A percentile compares a stretch with the other conserved stretches of the same genome.
These are phyloP conservation scores for Diatrype stigma DNA, from an alignment of 2,329 filamentous ascomycete species.

Conservation along the genomic window DNA sequence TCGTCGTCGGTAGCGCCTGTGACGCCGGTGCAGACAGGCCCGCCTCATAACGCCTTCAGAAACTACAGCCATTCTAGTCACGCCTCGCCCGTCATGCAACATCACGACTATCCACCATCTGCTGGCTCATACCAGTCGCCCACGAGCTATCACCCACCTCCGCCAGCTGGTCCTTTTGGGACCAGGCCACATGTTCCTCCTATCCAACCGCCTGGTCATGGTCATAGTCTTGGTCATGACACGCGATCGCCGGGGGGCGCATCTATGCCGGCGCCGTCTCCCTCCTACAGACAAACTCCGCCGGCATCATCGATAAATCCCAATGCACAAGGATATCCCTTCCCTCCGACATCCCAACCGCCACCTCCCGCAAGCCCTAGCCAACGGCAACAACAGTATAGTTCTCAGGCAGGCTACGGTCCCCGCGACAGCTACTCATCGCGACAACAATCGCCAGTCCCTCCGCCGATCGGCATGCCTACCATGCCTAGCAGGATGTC, in stretches of 20 bases:
- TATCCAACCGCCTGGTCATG: constrained; percentile 36
- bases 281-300: constrained; percentile 46
- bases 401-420: constrained; percentile 37
- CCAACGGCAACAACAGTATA: constrained; percentile 50
- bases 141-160: constrained; percentile 25
- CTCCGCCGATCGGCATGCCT: constrained; percentile 28
- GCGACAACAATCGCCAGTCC: constrained; percentile 29
- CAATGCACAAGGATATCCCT: constrained; percentile 44
- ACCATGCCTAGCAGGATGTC: constrained; percentile 11
- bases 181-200: constrained; percentile 29
- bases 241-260: constrained; percentile 45
- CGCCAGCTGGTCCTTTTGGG: constrained; percentile 36
- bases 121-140: constrained; percentile 36
- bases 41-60: constrained; percentile 42
- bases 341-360: constrained; percentile 36
- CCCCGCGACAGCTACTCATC: constrained; percentile 40
- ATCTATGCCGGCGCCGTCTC: constrained; percentile 39
- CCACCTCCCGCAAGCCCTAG: constrained; percentile 45
- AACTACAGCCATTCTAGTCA: constrained; percentile 47
- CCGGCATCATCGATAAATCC: constrained; percentile 41
- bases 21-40: constrained; percentile 34
- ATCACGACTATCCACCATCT: constrained; percentile 38
- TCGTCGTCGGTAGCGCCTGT: constrained; percentile 24
- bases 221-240: constrained; percentile 33
- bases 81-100: constrained; percentile 43